Evolutionary conservation across 2,329 filamentous ascomycete genomes (phyloP).

Genomic region (Claviceps sorghi): DNA sequence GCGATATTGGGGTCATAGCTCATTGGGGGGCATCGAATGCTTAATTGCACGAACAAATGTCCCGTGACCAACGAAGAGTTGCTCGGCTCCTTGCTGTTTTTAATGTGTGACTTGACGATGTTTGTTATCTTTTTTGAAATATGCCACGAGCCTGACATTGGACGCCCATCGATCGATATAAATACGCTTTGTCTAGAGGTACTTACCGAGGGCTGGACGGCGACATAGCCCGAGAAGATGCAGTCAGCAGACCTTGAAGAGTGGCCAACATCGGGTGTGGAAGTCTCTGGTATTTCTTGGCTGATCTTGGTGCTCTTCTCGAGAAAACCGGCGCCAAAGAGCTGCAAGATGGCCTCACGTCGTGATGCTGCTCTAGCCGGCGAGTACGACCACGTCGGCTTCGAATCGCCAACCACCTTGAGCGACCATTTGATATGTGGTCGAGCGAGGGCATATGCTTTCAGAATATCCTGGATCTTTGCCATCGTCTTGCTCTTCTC

Average conservation of each 20-base stretch:
- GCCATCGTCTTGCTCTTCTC: constrained; percentile 40
- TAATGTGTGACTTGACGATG: constrained; percentile 33
- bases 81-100: background rate
- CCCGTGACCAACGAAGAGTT: constrained; percentile 14
- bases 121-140: constrained; percentile 42
- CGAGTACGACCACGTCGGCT: constrained; percentile 44
- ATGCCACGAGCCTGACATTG: constrained; percentile 32
- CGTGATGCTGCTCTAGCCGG: constrained; percentile 34
- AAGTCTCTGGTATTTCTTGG: background rate
- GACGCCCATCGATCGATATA: constrained; percentile 54
- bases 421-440: constrained; percentile 47
- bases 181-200: constrained; percentile 25
- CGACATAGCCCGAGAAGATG: constrained; percentile 40
- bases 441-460: constrained; percentile 51
- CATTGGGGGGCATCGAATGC: constrained; percentile 44
- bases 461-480: constrained; percentile 45
- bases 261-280: background rate
- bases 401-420: constrained; percentile 40
- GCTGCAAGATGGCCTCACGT: constrained; percentile 45
- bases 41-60: constrained; percentile 48
- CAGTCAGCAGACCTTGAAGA: background rate
- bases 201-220: constrained; percentile 26
- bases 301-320: constrained; percentile 35
- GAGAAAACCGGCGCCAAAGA: constrained; percentile 43
- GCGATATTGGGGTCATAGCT: constrained; percentile 62